A percentile compares a stretch with the other conserved stretches of the same genome.
phyloP scores from a whole-genome alignment of 2,329 filamentous ascomycete genomes.

The Fusarium xyrophilum region DNA sequence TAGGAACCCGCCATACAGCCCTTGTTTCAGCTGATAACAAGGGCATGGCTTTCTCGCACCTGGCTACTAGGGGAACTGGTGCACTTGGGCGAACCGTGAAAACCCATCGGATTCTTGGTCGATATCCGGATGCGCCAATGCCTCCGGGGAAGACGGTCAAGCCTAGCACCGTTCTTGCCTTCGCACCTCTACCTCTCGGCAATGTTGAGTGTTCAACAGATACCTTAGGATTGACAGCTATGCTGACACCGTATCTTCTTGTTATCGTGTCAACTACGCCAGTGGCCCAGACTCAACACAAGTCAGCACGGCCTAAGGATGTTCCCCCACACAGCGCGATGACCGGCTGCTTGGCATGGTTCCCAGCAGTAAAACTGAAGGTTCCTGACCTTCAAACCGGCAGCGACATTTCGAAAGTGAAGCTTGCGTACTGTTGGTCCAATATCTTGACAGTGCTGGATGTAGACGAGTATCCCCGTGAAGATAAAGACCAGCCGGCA shows the following conservation, averaged over 20 bases:
- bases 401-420: constrained; percentile 77
- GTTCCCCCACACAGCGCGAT: constrained; percentile 87
- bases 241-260: constrained; percentile 92
- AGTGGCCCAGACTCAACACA: constrained; percentile 94
- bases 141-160: constrained; percentile 73
- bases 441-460: constrained; percentile 95
- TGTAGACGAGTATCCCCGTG: constrained; percentile 73
- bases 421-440: constrained; percentile 98
- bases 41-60: constrained; percentile 98
- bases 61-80: constrained; percentile 90
- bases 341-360: constrained; percentile 96
- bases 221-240: constrained; percentile 86
- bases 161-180: constrained; percentile 92
- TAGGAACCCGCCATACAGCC: constrained; percentile 91
- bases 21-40: constrained; percentile 92
- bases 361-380: constrained; percentile 93
- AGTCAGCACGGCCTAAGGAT: constrained; percentile 89
- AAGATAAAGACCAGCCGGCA: constrained; percentile 78
- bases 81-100: constrained; percentile 85
- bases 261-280: constrained; percentile 98
- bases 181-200: constrained; percentile 88
- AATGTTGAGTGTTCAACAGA: constrained; percentile 92
- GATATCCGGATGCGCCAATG: constrained; percentile 79
- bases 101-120: constrained; percentile 86
- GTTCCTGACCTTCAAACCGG: constrained; percentile 70